Evolutionary conservation across 140 eudicot species (phyloP), one percentile per base, ranked within the genome.

Genomic region (Stevia rebaudiana): DNA sequence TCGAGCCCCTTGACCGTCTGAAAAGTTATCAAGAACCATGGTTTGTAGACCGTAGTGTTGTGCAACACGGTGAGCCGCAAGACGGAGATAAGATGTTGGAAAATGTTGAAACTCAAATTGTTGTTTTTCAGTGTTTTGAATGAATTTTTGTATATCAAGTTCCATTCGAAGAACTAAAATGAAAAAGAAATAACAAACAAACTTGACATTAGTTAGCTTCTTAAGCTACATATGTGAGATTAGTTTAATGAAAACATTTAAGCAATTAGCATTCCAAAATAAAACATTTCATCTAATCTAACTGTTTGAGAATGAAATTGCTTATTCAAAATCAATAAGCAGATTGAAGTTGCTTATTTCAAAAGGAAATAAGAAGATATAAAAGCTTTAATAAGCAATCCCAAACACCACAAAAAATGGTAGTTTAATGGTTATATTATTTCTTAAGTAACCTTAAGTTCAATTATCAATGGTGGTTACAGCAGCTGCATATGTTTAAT

Each of bases 11-110:
- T 74, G 84, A 46, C 94, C 95, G 55, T 94, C 95, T 6, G 78
- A 23, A 35, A 52, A 70, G 71, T 36, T 85, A 62, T 94, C 97
- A 73, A 65, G 84, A 60, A 88, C 99, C 80, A 78, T 71, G 8
- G 95, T 88, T 60, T 81, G 90, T 61, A 94, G 82, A 24, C 85
- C 86, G 46, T 88, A 94, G 80, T 94, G 97, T 42, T 94, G 99
- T 57, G 99, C 96, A 21, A 94, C 97, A 64, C 99, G 88, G 41
- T 94, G 99, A 16, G 99, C 99, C 17, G 99, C 99, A 40, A 94
- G 96, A 22, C 99, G 97, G 21, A 88, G 87, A 68, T 94, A 94
- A 10, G 99, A 94, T 48, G 97, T 80, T 1, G 97, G 99, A 24
- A 88, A 86, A 67, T 83, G 99, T 36, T 84, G 99, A 61, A 94